These are phyloP conservation scores for Chalciporus pseudorubinellus DNA, from an alignment of 768 basidiomycete genomes.

Conservation along the genomic window DNA sequence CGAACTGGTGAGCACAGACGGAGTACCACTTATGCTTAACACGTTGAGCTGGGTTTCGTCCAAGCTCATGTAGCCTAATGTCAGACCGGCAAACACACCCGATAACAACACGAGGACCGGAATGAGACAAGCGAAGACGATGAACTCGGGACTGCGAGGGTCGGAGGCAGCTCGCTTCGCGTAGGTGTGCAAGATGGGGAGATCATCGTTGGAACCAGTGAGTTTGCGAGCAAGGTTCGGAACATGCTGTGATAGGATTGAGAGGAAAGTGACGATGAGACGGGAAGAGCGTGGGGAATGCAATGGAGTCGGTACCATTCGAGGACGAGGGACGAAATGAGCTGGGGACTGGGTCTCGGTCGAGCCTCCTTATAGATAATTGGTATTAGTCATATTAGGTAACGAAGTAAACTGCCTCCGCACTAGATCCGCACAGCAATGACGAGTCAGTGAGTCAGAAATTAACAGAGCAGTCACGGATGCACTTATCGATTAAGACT, in stretches of 20 bases:
- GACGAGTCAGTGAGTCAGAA: too few species aligned
- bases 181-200: constrained; percentile 23
- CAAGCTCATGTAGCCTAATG: constrained; percentile 89
- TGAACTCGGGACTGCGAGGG: constrained; percentile 27
- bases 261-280: constrained; percentile 43
- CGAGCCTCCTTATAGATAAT: constrained; percentile 5
- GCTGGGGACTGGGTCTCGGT: background rate
- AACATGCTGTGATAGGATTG: constrained; percentile 45
- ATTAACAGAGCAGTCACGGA: too few species aligned
- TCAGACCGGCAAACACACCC: constrained; percentile 88
- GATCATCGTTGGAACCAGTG: constrained; percentile 4
- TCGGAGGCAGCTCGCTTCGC: constrained; percentile 30
- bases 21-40: constrained; percentile 77
- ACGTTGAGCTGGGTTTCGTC: constrained; percentile 92
- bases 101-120: constrained; percentile 81
- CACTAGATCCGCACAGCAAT: too few species aligned
- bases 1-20: constrained; percentile 45
- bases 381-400: constrained; percentile 1
- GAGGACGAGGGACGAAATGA: constrained; percentile 14
- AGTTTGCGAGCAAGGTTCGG: constrained; percentile 35
- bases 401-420: too few species aligned
- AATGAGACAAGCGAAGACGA: constrained; percentile 58
- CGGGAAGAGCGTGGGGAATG: constrained; percentile 40
- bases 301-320: constrained; percentile 39
- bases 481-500: too few species aligned